Conservation (phyloP, 306 rosid species). For the Gastrolobium bilobum region DNA sequence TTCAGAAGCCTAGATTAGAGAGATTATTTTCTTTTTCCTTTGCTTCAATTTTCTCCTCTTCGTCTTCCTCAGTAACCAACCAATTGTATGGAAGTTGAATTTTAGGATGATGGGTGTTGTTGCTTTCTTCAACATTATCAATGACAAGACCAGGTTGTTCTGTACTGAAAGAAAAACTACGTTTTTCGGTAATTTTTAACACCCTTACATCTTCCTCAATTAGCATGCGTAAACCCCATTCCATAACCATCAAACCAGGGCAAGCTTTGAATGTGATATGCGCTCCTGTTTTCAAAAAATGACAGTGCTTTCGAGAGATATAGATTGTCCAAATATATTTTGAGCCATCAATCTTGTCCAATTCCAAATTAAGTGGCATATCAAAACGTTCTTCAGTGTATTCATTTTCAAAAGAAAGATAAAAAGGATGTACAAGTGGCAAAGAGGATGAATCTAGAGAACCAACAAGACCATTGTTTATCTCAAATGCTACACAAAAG, state of each 20-base stretch:
- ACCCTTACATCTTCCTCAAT: background rate
- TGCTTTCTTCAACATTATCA: background rate
- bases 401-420: constrained; percentile 41
- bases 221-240: background rate
- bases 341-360: background rate
- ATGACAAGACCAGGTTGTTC: background rate
- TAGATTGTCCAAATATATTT: constrained; percentile 13
- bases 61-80: constrained; percentile 7
- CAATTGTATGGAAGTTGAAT: background rate
- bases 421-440: background rate
- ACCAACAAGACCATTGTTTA: background rate
- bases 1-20: background rate
- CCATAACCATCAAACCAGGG: background rate
- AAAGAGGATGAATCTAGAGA: background rate
- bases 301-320: constrained; percentile 26
- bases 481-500: background rate
- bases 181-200: too few species aligned
- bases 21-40: background rate
- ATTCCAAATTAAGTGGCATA: background rate
- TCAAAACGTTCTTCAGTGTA: background rate
- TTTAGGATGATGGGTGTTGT: background rate
- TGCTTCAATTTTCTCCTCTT: background rate
- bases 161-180: too few species aligned
- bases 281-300: constrained; percentile 9
- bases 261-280: constrained; percentile 23